Base-by-base conservation (phyloP, 495 filamentous ascomycete species). In the Trichoderma asperelloides region DNA sequence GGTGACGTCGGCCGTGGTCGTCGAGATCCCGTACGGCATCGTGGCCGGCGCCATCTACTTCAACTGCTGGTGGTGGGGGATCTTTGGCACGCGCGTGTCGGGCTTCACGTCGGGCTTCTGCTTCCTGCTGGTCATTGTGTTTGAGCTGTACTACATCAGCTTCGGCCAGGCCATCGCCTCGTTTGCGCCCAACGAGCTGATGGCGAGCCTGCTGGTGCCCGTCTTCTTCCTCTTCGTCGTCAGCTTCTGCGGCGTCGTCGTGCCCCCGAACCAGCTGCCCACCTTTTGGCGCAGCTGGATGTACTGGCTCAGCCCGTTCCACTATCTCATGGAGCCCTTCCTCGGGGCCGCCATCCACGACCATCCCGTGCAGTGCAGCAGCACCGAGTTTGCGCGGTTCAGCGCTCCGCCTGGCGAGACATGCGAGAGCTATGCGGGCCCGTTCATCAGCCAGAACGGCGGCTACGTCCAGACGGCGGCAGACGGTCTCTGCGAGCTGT, bases 161-260 rank as follows among this genome's bases (percentile, higher is more conserved):
- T 87, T 93, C 68, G 89, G 89, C 1, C 89, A 92, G 75, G 86
- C 87, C 69, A 91, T 95, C 62, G 91, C 91, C 0, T 80, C 91
- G 0, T 82, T 92, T 68, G 79, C 85, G 13, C 89, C 90, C 0
- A 91, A 91, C 73, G 86, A 89, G 45, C 80, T 91, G 5, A 82
- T 92, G 43, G 89, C 89, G 18, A 87, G 85, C 11, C 72, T 93
- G 1, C 81, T 90, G 4, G 86, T 89, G 13, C 88, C 88, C 0
- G 75, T 86, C 21, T 85, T 89, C 73, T 88, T 90, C 76, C 80
- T 83, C 23, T 87, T 88, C 68, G 78, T 87, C 66, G 79, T 86
- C 45, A 80, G 82, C 9, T 91, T 89, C 75, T 87, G 85, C 64
- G 86, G 88, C 65, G 82, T 89, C 27, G 77, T 88, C 18, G 84